These are phyloP conservation scores for Lactarius quietus DNA, from an alignment of 768 basidiomycete species.

Conservation along the genomic window DNA sequence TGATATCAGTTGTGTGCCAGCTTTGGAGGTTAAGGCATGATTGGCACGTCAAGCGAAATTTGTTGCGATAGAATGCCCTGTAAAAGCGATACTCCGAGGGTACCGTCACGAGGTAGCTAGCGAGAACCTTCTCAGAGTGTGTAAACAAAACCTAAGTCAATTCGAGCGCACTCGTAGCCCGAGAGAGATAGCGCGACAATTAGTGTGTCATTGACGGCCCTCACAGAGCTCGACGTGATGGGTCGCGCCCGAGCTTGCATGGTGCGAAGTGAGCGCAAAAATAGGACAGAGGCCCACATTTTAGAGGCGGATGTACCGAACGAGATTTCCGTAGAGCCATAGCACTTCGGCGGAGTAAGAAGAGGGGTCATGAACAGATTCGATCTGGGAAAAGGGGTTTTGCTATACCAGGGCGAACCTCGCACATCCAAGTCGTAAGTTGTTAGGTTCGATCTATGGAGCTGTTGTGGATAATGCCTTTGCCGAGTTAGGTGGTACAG, in stretches of 20 bases:
- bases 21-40: neutral
- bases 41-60: neutral
- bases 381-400: too few relatives aligned
- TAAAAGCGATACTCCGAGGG: conserved; percentile 22
- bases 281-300: neutral
- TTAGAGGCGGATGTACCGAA: neutral
- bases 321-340: neutral
- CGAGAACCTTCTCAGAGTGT: neutral
- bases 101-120: conserved; percentile 16
- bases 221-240: neutral
- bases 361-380: neutral
- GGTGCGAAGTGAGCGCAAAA: neutral
- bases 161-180: conserved; percentile 11
- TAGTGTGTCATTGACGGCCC: conserved; percentile 6
- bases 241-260: neutral
- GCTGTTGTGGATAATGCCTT: too few relatives aligned
- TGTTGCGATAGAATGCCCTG: conserved; percentile 3
- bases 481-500: too few relatives aligned
- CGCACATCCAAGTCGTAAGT: too few relatives aligned
- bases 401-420: too few relatives aligned
- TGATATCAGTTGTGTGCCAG: neutral
- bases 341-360: neutral
- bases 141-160: neutral
- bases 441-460: too few relatives aligned
- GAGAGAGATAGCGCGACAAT: conserved; percentile 12